phyloP scores from a whole-genome alignment of 2,329 filamentous ascomycete genomes.

The Cladosporium sp. region DNA sequence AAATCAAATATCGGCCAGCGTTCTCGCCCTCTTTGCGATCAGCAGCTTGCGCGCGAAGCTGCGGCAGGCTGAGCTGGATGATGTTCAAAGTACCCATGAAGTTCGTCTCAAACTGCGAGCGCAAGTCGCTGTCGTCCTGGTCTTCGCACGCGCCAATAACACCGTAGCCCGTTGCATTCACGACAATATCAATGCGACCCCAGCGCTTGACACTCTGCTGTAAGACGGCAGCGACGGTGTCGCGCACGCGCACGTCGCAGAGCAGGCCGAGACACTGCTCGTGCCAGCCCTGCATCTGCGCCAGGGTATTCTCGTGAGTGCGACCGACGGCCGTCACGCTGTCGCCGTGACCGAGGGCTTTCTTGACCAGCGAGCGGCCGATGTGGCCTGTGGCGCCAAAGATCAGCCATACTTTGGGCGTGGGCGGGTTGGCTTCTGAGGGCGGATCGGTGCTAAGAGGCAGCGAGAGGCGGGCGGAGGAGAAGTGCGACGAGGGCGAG shows the following conservation, averaged over 20 bases:
- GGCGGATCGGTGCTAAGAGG: constrained; percentile 87
- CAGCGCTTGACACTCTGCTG: constrained; percentile 71
- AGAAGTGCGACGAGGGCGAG: constrained; percentile 6
- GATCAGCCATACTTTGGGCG: constrained; percentile 87
- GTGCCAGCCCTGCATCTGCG: constrained; percentile 71
- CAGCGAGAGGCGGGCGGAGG: constrained; percentile 53
- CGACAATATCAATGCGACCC: constrained; percentile 76
- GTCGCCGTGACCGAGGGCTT: constrained; percentile 76
- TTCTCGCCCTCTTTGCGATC: constrained; percentile 28
- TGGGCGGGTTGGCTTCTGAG: constrained; percentile 65
- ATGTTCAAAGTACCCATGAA: constrained; percentile 96
- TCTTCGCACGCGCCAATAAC: constrained; percentile 96
- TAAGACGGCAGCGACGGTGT: constrained; percentile 73
- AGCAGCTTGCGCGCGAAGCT: constrained; percentile 71
- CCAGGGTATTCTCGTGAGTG: constrained; percentile 71
- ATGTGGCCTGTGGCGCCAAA: constrained; percentile 98
- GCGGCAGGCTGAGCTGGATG: constrained; percentile 81
- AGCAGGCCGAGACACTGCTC: constrained; percentile 74
- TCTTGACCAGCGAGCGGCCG: constrained; percentile 84
- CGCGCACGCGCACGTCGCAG: constrained; percentile 82
- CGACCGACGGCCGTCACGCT: constrained; percentile 83
- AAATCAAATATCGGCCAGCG: constrained; percentile 82
- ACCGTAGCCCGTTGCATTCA: constrained; percentile 91
- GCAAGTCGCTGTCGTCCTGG: constrained; percentile 91
- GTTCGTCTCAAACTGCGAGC: constrained; percentile 96